These are phyloP conservation scores for Candida sphagnicola DNA, from an alignment of 805 yeast species.

Conservation along the genomic window DNA sequence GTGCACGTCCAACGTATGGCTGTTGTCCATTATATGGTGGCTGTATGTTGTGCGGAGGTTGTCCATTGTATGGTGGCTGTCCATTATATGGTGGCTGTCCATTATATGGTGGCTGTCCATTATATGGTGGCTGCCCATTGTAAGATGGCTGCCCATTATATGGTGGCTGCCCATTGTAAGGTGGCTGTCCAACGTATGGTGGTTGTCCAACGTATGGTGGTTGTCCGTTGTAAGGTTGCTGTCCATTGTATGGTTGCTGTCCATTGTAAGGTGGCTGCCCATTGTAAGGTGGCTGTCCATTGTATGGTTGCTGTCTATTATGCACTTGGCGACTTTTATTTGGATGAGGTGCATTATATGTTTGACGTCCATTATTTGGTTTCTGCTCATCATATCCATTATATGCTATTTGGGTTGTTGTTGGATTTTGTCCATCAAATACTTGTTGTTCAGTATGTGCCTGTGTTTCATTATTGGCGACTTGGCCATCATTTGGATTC, in stretches of 20 bases:
- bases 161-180: slow-evolving; percentile 3
- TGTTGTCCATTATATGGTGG: background rate
- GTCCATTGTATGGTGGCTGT: background rate
- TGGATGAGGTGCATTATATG: slow-evolving; percentile 2
- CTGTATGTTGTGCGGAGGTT: slow-evolving; percentile 1
- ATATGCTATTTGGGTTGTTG: too few relatives aligned
- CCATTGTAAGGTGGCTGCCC: slow-evolving; percentile 2
- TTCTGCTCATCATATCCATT: too few relatives aligned
- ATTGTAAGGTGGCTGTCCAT: slow-evolving; percentile 2
- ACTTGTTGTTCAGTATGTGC: too few relatives aligned
- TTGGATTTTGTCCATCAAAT: too few relatives aligned
- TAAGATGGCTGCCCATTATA: background rate
- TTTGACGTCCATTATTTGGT: too few relatives aligned
- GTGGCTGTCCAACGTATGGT: slow-evolving; percentile 1
- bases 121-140: background rate
- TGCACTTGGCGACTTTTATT: slow-evolving; percentile 1
- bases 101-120: slow-evolving; percentile 1
- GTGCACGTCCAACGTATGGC: background rate
- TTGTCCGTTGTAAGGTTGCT: slow-evolving; percentile 3
- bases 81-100: slow-evolving; percentile 2
- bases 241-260: slow-evolving; percentile 10
- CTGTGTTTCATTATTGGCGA: too few relatives aligned
- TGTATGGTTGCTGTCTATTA: slow-evolving; percentile 2
- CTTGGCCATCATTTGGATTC: too few relatives aligned
- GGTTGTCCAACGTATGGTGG: slow-evolving; percentile 1